A percentile compares a stretch with the other conserved stretches of the same genome.
Evolutionary conservation across 305 asterid genomes (phyloP).

Genomic region (Euphrasia arctica): DNA sequence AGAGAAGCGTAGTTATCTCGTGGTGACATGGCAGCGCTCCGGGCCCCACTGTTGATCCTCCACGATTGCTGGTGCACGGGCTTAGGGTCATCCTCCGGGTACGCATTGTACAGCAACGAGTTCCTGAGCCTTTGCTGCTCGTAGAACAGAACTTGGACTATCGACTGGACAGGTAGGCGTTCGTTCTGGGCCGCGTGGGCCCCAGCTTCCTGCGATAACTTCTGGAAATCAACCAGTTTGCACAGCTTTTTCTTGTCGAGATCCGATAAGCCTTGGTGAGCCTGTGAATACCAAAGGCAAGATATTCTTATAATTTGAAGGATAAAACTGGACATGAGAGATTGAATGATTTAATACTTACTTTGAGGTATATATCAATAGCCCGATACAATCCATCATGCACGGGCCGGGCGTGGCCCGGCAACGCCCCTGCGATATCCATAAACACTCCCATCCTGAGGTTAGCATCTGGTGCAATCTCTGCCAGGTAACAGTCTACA

Average conservation of each 20-base stretch:
- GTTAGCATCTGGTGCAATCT: constrained; percentile 87
- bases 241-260: constrained; percentile 75
- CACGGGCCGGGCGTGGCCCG: constrained; percentile 66
- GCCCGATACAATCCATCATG: constrained; percentile 88
- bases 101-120: constrained; percentile 53
- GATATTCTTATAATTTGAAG: no score
- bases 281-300: constrained; percentile 40
- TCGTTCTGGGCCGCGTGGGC: constrained; percentile 98
- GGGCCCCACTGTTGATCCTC: constrained; percentile 81
- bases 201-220: constrained; percentile 88
- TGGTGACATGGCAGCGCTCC: constrained; percentile 97
- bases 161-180: constrained; percentile 91
- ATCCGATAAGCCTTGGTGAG: constrained; percentile 79
- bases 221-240: constrained; percentile 86
- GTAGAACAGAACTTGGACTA: constrained; percentile 85
- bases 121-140: constrained; percentile 87
- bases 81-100: constrained; percentile 75
- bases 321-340: no score
- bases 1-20: constrained; percentile 87
- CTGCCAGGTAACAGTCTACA: constrained; percentile 78
- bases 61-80: constrained; percentile 73
- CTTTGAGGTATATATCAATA: constrained; percentile 88
- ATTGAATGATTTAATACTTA: constrained; percentile 28
- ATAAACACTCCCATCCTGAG: constrained; percentile 68
- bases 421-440: constrained; percentile 74